phyloP scores from a whole-genome alignment of 192 early-diverging fungal genomes.

The Pilobolus umbonatus region DNA sequence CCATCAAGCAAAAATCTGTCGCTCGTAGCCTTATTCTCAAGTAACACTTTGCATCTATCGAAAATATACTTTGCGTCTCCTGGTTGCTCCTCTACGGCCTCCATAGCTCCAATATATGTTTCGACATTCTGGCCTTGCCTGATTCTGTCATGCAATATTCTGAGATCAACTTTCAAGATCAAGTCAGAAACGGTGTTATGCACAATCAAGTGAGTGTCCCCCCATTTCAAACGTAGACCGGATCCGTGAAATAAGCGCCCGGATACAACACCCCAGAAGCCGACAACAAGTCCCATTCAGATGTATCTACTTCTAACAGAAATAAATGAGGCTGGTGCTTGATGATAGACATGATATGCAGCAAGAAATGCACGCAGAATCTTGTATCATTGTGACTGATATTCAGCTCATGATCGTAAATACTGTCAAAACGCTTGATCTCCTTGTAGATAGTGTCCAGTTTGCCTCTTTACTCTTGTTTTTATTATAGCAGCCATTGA shows the following conservation, averaged over 20 bases:
- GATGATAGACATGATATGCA: slow-evolving; percentile 5
- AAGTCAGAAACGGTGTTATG: slow-evolving; percentile 1
- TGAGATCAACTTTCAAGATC: background rate
- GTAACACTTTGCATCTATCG: slow-evolving; percentile 8
- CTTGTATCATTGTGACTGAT: slow-evolving; percentile 1
- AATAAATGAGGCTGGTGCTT: slow-evolving; percentile 4
- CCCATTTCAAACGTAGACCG: slow-evolving; percentile 6
- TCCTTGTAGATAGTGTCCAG: slow-evolving; percentile 6
- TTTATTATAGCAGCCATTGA: background rate
- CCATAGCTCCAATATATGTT: background rate
- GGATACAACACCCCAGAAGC: slow-evolving; percentile 4
- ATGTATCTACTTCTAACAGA: slow-evolving; percentile 2
- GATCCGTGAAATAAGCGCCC: slow-evolving; percentile 6
- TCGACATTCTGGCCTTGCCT: background rate
- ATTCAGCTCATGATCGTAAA: slow-evolving; percentile 5
- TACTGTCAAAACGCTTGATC: background rate
- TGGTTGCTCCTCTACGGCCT: slow-evolving; percentile 1
- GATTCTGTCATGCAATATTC: slow-evolving; percentile 9
- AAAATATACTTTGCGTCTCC: background rate
- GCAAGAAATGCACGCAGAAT: slow-evolving; percentile 7
- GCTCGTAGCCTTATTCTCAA: background rate
- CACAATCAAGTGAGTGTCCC: slow-evolving; percentile 3
- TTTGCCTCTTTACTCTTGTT: slow-evolving; percentile 2
- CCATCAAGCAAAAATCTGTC: slow-evolving; percentile 4
- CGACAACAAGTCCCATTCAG: slow-evolving; percentile 5